Evolutionary conservation across 2,329 filamentous ascomycete species (phyloP), one percentile per base, ranked within the genome.

Genomic region (Dactylellina parvicollis): DNA sequence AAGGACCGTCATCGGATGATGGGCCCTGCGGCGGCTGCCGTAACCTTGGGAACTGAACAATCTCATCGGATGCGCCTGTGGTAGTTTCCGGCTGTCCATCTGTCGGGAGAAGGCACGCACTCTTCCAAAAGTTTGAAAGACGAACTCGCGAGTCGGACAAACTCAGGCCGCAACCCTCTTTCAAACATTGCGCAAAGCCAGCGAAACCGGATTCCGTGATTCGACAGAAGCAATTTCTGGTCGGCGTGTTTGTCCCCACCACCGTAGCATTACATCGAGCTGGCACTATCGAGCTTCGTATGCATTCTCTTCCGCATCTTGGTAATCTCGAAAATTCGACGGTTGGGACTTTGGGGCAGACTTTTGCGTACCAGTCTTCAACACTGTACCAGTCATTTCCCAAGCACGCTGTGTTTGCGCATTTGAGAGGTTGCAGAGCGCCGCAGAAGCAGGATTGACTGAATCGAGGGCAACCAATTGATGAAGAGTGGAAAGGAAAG

Each of bases 401-500:
- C 4, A 49, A 42, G 28, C 56, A 60, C 1, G 56, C n/a, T 9
- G 56, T 47, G 22, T 60, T 12, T 1, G 56, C 56, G 20, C 56
- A 60, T 38, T 60, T 36, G 9, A 60, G 9, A 2, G 56, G 56
- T n/a, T 60, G 56, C 2, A 60, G 42, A 16, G 56, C 56, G 20
- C 16, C n/a, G 16, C 56, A 60, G 26, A 60, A 60, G 22, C 56
- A 60, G 14, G 56, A 34, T 18, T 60, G 40, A 18, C 10, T 60
- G 56, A 60, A 60, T 9, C n/a, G 26, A 1, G 28, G 40, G n/a
- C 56, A 60, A 5, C 56, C 56, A 3, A 60, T 60, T 7, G 56
- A 60, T 4, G 56, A 49, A 14, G 56, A 47, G 14, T 60, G 56
- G 28, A 47, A 60, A 10, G 56, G 56, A 24, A 60, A 60, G 18